Evolutionary conservation across 2,329 filamentous ascomycete species (phyloP).

Genomic region (Pseudogymnoascus sp.): DNA sequence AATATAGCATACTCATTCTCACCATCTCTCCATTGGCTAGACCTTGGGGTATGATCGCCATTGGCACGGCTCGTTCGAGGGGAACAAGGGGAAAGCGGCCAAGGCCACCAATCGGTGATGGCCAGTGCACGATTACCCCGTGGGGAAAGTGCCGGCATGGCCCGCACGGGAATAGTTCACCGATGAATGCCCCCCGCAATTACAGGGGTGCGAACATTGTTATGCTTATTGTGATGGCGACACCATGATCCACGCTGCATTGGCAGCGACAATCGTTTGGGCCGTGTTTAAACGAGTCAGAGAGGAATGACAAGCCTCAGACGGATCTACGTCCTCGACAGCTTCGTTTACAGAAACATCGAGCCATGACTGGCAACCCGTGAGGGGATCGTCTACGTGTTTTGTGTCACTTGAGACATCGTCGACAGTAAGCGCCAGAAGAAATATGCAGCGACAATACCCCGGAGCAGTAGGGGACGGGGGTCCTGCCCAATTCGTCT

Average conservation of each 20-base stretch:
- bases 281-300: neutral
- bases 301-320: neutral
- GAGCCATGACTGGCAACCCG: neutral
- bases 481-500: neutral
- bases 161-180: conserved; percentile 2
- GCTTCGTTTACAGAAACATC: neutral
- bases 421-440: neutral
- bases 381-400: too few relatives aligned
- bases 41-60: neutral
- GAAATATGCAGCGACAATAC: neutral
- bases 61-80: neutral
- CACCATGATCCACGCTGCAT: conserved; percentile 5
- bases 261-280: neutral
- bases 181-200: neutral
- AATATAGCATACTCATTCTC: neutral
- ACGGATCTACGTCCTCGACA: neutral
- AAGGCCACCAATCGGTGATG: neutral
- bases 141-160: conserved; percentile 4
- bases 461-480: neutral
- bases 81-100: neutral
- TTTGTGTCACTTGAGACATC: too few relatives aligned
- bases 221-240: conserved; percentile 8
- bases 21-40: neutral
- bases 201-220: neutral
- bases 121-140: neutral